Percentiles rank a stretch among this genome's conserved stretches.
Evolutionary conservation across 768 basidiomycete species (phyloP).

Genomic region (Cyclocybe aegerita): DNA sequence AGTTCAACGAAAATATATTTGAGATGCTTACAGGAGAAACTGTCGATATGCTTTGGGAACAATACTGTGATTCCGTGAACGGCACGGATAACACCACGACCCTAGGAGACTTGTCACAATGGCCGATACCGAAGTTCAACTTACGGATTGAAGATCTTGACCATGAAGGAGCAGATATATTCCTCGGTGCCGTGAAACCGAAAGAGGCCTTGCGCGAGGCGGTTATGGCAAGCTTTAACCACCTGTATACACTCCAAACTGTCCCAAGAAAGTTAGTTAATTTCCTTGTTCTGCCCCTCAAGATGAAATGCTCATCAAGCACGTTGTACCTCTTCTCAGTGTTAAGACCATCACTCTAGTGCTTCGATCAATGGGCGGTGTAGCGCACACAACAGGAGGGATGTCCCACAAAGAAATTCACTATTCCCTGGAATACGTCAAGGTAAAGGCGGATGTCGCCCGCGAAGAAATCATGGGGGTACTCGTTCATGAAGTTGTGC

Average conservation of each 20-base stretch:
- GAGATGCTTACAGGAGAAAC: conserved; percentile 9
- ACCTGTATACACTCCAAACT: conserved; percentile 36
- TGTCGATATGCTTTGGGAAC: conserved; percentile 14
- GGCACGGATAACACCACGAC: not conserved
- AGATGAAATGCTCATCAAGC: conserved; percentile 6
- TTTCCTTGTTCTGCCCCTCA: not conserved
- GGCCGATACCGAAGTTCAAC: conserved; percentile 54
- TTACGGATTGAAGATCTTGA: conserved; percentile 55
- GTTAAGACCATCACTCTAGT: conserved; percentile 55
- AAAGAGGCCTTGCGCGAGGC: conserved; percentile 38
- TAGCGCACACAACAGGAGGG: conserved; percentile 63
- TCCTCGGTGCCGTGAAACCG: conserved; percentile 49
- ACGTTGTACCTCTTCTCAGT: conserved; percentile 26
- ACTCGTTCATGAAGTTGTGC: conserved; percentile 71
- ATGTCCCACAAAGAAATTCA: conserved; percentile 66
- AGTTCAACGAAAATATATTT: not conserved
- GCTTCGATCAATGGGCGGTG: conserved; percentile 63
- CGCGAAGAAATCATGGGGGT: conserved; percentile 67
- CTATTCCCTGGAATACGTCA: conserved; percentile 64
- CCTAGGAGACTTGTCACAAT: conserved; percentile 15
- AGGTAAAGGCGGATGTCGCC: conserved; percentile 35
- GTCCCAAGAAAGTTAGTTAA: conserved; percentile 33
- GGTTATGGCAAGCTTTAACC: conserved; percentile 44
- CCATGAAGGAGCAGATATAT: conserved; percentile 55
- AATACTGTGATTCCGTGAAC: conserved; percentile 11